A percentile compares a stretch with the other conserved stretches of the same genome.
Conservation (phyloP, 2,329 filamentous ascomycete species). For the Claviceps africana region DNA sequence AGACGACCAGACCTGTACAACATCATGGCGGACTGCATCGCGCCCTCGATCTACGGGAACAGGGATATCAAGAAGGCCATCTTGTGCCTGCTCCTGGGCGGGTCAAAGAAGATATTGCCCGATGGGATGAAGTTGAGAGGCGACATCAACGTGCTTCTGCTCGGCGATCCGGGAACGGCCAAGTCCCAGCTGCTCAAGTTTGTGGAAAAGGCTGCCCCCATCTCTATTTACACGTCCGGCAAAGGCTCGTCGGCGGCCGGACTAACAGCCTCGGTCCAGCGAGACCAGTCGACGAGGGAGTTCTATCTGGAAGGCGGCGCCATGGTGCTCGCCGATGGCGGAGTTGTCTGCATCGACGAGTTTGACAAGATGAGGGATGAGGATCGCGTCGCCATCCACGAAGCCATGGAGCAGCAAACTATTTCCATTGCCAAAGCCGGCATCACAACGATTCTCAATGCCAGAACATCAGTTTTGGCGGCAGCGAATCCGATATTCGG, state of each 20-base stretch:
- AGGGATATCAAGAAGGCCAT: constrained; percentile 95
- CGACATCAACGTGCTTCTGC: constrained; percentile 92
- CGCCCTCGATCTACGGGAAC: constrained; percentile 95
- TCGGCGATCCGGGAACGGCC: constrained; percentile 94
- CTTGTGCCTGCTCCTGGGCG: constrained; percentile 80
- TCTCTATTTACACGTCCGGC: constrained; percentile 96
- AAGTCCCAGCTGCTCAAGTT: constrained; percentile 97
- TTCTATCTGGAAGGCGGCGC: constrained; percentile 97
- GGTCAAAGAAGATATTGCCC: constrained; percentile 92
- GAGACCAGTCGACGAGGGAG: constrained; percentile 80
- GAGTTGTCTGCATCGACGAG: constrained; percentile 96
- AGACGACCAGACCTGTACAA: constrained; percentile 84
- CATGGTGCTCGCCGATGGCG: constrained; percentile 94
- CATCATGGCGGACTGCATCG: constrained; percentile 80
- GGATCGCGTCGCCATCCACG: constrained; percentile 93
- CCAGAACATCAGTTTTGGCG: constrained; percentile 84
- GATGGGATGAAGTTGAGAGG: constrained; percentile 96
- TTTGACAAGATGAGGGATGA: constrained; percentile 99
- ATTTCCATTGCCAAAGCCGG: constrained; percentile 98
- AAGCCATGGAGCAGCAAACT: constrained; percentile 99
- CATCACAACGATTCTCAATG: constrained; percentile 96
- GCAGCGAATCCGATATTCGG: constrained; percentile 97
- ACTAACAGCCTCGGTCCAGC: constrained; percentile 92
- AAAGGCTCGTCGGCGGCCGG: constrained; percentile 96
- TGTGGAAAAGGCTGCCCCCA: constrained; percentile 88